Evolutionary conservation across 352 stramenopile genomes (phyloP).

Genomic region (Elongisporangium prolatum): DNA sequence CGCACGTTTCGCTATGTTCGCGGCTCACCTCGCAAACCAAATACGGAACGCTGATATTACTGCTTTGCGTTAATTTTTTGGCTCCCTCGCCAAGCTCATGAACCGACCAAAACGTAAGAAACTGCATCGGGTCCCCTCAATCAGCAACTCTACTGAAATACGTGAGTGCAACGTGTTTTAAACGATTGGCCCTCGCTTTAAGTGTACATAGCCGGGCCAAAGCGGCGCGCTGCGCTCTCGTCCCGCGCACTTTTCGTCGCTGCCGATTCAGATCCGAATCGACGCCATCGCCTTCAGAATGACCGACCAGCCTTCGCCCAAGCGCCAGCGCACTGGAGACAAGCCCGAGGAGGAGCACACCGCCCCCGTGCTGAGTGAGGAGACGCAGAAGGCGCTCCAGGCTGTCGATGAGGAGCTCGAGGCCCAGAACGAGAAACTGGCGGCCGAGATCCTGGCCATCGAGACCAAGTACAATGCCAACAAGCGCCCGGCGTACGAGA

Average conservation of each 20-base stretch:
- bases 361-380: slow-evolving; percentile 23
- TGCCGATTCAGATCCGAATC: not conserved
- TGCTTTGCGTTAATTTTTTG: not conserved
- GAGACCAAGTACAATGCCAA: slow-evolving; percentile 74
- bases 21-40: not conserved
- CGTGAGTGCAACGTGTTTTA: not conserved
- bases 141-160: not conserved
- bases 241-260: not conserved
- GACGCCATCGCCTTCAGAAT: slow-evolving; percentile 15
- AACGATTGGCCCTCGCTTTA: not conserved
- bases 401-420: slow-evolving; percentile 60
- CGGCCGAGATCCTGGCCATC: slow-evolving; percentile 60
- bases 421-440: slow-evolving; percentile 54
- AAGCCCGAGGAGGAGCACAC: slow-evolving; percentile 14
- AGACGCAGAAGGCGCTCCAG: slow-evolving; percentile 55
- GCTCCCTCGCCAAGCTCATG: not conserved
- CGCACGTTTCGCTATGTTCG: not conserved
- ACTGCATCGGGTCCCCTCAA: not conserved
- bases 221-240: not conserved
- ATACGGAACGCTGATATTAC: not conserved
- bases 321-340: slow-evolving; percentile 71
- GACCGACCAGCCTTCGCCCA: slow-evolving; percentile 53
- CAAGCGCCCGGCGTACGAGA: slow-evolving; percentile 61
- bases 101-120: not conserved
- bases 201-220: not conserved